Evolutionary conservation across 2,329 filamentous ascomycete genomes (phyloP).

Genomic region (Trichoderma aggressivum): DNA sequence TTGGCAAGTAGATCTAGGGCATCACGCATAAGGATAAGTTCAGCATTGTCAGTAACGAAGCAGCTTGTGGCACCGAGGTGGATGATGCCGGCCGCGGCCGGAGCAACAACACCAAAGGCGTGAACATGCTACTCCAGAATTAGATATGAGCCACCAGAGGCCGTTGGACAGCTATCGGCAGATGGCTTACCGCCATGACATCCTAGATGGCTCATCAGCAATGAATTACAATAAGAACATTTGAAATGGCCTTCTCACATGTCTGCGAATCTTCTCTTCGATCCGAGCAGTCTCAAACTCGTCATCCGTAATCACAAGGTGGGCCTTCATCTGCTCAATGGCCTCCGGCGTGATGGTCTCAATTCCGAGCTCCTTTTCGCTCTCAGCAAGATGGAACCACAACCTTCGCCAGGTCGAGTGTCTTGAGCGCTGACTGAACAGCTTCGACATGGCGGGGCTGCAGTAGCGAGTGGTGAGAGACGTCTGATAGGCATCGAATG

Average conservation of each 20-base stretch:
- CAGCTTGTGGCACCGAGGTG: constrained; percentile 60
- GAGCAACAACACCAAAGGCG: constrained; percentile 69
- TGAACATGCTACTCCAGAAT: constrained; percentile 55
- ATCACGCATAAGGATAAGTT: constrained; percentile 63
- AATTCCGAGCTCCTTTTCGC: constrained; percentile 76
- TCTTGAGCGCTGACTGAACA: constrained; percentile 75
- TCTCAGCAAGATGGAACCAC: constrained; percentile 81
- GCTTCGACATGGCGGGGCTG: constrained; percentile 68
- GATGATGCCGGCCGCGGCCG: constrained; percentile 77
- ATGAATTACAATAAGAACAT: constrained; percentile 14
- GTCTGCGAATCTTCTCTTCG: constrained; percentile 71
- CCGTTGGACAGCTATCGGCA: background rate
- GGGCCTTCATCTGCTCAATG: constrained; percentile 70
- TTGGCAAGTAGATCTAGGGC: constrained; percentile 72
- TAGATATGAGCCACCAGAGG: background rate
- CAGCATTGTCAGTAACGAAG: constrained; percentile 70
- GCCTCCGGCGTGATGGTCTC: constrained; percentile 68
- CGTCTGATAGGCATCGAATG: constrained; percentile 52
- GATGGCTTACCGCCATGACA: constrained; percentile 55
- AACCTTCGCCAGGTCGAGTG: constrained; percentile 79
- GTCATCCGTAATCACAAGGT: constrained; percentile 71
- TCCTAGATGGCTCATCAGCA: constrained; percentile 28
- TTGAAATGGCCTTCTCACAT: constrained; percentile 32
- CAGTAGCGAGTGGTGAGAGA: constrained; percentile 70
- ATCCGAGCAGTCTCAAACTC: constrained; percentile 71